A percentile compares a stretch with the other conserved stretches of the same genome.
These are phyloP conservation scores for Fusarium sp. DNA, from an alignment of 2,329 filamentous ascomycete species.

Conservation along the genomic window DNA sequence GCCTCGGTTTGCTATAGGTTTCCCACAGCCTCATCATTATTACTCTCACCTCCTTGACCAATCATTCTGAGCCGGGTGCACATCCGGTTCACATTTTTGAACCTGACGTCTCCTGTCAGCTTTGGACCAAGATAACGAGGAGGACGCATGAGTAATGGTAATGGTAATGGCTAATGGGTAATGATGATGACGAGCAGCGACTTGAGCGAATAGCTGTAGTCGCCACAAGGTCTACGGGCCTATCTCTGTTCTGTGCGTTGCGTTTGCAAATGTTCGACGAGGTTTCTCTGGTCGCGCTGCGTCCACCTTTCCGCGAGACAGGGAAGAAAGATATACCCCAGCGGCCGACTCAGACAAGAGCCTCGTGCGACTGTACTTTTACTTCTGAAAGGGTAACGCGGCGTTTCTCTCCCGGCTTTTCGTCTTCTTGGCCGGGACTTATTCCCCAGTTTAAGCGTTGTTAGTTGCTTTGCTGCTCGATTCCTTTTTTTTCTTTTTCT, in stretches of 20 bases:
- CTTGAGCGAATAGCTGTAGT: constrained; percentile 20
- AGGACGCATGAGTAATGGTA: constrained; percentile 23
- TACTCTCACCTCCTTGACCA: constrained; percentile 19
- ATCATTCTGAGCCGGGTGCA: constrained; percentile 9
- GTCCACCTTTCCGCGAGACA: constrained; percentile 14
- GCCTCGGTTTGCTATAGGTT: constrained; percentile 22
- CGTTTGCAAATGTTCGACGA: constrained; percentile 11
- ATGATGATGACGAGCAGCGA: constrained; percentile 28
- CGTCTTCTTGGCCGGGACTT: constrained; percentile 20
- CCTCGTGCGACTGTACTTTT: constrained; percentile 33
- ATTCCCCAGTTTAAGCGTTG: constrained; percentile 31
- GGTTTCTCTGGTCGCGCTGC: constrained; percentile 20
- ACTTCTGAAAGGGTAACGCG: constrained; percentile 18
- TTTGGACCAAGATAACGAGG: constrained; percentile 16
- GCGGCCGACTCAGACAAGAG: constrained; percentile 10
- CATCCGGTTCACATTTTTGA: constrained; percentile 14
- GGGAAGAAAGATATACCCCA: constrained; percentile 24
- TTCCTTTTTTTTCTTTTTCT: neutral
- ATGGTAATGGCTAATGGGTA: constrained; percentile 36
- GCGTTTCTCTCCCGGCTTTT: constrained; percentile 31
- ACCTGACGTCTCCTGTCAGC: constrained; percentile 11
- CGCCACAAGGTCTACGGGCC: constrained; percentile 4
- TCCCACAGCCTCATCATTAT: constrained; percentile 26
- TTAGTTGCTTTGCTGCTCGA: constrained; percentile 17
- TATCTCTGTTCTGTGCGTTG: neutral